A percentile compares a stretch with the other conserved stretches of the same genome.
phyloP scores from a whole-genome alignment of 352 stramenopile genomes.

The Lagenidium giganteum region DNA sequence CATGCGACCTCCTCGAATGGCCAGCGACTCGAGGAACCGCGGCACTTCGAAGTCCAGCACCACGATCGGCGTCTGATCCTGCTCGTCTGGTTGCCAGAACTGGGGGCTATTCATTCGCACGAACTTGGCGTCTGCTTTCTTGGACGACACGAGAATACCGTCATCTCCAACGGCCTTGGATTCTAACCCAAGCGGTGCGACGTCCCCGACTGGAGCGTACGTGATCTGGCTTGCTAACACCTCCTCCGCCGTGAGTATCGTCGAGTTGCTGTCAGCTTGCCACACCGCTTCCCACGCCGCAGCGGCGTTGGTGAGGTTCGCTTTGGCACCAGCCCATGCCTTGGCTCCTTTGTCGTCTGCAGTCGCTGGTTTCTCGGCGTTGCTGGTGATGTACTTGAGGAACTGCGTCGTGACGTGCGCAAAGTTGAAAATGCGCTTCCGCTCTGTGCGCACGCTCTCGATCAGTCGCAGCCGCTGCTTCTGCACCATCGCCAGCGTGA shows the following conservation, averaged over 20 bases:
- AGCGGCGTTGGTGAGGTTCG: constrained; percentile 19
- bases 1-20: constrained; percentile 49
- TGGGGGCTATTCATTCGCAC: constrained; percentile 48
- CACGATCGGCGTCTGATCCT: constrained; percentile 47
- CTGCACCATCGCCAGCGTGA: constrained; percentile 66
- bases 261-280: no score
- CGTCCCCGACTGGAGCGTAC: constrained; percentile 47
- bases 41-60: constrained; percentile 72
- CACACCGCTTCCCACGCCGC: constrained; percentile 34
- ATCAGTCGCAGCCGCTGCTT: constrained; percentile 46
- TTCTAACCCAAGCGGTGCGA: constrained; percentile 52
- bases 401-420: constrained; percentile 42
- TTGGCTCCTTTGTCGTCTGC: background rate
- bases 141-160: constrained; percentile 49
- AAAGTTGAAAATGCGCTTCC: constrained; percentile 66
- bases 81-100: constrained; percentile 50
- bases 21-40: constrained; percentile 54
- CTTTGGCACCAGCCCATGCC: constrained; percentile 33
- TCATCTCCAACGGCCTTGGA: constrained; percentile 52
- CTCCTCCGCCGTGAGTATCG: no score
- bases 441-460: constrained; percentile 49
- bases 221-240: constrained; percentile 8
- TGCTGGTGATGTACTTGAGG: constrained; percentile 37
- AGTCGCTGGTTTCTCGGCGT: constrained; percentile 5
- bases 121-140: constrained; percentile 46